Percentiles rank a stretch among this genome's conserved stretches.
Evolutionary conservation across 2,329 filamentous ascomycete species (phyloP).

Genomic region (Cordyceps cateniannulata): DNA sequence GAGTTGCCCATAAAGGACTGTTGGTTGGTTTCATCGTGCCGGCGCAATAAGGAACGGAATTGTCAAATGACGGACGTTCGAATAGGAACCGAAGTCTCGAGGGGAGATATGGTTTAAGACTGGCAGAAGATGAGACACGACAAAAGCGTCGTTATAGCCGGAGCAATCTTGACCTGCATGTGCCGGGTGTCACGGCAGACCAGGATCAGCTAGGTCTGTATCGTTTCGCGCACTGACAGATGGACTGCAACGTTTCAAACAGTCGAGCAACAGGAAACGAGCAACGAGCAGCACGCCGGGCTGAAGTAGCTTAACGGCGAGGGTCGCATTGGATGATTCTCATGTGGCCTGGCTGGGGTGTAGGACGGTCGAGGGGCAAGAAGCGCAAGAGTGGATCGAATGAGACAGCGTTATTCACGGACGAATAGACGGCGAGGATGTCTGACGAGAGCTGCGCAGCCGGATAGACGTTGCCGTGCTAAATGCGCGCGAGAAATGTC

Average conservation of each 20-base stretch:
- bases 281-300: background rate
- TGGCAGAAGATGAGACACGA: background rate
- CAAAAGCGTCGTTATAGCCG: background rate
- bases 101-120: background rate
- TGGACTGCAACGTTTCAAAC: background rate
- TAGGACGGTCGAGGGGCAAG: background rate
- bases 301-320: slow-evolving; percentile 1
- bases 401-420: background rate
- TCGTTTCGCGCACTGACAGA: background rate
- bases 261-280: too few species aligned
- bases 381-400: background rate
- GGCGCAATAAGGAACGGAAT: background rate
- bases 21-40: background rate
- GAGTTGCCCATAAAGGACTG: background rate
- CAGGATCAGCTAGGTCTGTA: background rate
- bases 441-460: background rate
- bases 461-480: background rate
- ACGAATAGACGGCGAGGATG: background rate
- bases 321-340: background rate
- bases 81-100: background rate
- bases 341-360: slow-evolving; percentile 1
- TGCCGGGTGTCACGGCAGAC: background rate
- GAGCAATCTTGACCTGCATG: background rate
- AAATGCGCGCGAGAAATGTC: slow-evolving; percentile 1
- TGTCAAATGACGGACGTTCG: background rate